Evolutionary conservation across 805 yeast genomes (phyloP), one percentile per base, ranked within the genome.

Genomic region (Kodamaea neixiangensis): DNA sequence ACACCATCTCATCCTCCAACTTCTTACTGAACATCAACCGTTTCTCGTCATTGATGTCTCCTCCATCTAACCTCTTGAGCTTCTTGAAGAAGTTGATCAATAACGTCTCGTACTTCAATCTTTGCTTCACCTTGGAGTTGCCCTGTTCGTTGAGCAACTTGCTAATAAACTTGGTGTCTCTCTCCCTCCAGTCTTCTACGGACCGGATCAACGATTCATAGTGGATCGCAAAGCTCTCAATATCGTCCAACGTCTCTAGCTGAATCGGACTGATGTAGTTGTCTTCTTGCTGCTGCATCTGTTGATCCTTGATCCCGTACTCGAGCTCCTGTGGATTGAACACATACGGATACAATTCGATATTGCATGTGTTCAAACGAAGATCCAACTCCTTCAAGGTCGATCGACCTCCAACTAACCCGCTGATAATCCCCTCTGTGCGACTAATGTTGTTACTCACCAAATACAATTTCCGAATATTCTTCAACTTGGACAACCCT

Each of bases 271-370:
- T 68, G n/a, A 58, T 44, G 18, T 58, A 53, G 10, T 53, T 57
- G 1, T 52, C 51, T 2, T n/a, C 55, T n/a, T 31, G 17, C 49
- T 21, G 54, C 38, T 13, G 49, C 42, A 22, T 53, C 11, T n/a
- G 14, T 42, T 7, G 54, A 54, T 39, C 46, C 25, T 46, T 41
- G 15, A 43, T 22, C 33, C 53, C 48, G 29, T 57, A 58, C 20
- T 65, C 73, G 15, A 66, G 50, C 46, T 74, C 81, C 7, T 70
- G 69, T 3, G 79, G 78, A 53, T 74, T 76, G 61, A 81, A 80
- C 1, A 81, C 81, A 56, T 73, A 79, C 0, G 86, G 83, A 58
- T 81, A 80, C 45, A 77, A 67, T 9, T 71, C 75, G 40, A 67
- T 63, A 39, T 75, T 79, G 21, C 79, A 52, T 13, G 81, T 78